phyloP scores from a whole-genome alignment of 495 filamentous ascomycete genomes.

The Oleoguttula mirabilis region DNA sequence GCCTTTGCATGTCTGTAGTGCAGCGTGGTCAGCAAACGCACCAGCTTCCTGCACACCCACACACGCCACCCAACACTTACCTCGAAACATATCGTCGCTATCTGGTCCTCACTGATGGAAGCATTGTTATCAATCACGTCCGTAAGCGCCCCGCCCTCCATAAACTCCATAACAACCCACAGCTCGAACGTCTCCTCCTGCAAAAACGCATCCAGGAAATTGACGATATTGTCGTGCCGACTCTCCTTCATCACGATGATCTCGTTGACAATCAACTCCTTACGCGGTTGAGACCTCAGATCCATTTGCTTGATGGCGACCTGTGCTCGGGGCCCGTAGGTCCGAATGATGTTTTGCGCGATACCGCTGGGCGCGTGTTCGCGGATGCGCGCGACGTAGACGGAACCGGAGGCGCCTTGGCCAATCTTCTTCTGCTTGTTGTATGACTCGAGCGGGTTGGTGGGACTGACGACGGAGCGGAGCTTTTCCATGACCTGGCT shows the following conservation, averaged over 20 bases:
- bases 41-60: not conserved
- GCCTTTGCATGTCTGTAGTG: constrained; percentile 75
- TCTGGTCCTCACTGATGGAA: constrained; percentile 84
- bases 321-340: constrained; percentile 56
- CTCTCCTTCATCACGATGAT: constrained; percentile 99
- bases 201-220: constrained; percentile 93
- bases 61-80: constrained; percentile 36
- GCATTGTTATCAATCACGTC: constrained; percentile 98
- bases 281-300: constrained; percentile 87
- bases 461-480: constrained; percentile 81
- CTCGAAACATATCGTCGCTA: constrained; percentile 93
- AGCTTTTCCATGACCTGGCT: constrained; percentile 92
- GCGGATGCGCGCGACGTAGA: constrained; percentile 91
- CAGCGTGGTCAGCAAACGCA: not conserved
- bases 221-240: constrained; percentile 95
- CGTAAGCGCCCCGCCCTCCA: constrained; percentile 95
- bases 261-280: constrained; percentile 98
- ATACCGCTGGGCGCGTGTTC: constrained; percentile 54
- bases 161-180: constrained; percentile 99
- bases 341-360: constrained; percentile 53
- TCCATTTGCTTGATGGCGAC: constrained; percentile 99
- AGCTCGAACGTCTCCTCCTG: constrained; percentile 84
- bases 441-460: constrained; percentile 83
- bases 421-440: constrained; percentile 99
- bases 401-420: constrained; percentile 92